A percentile compares a stretch with the other conserved stretches of the same genome.
Evolutionary conservation across 805 yeast species (phyloP).

Genomic region (Lachancea thermotolerans): DNA sequence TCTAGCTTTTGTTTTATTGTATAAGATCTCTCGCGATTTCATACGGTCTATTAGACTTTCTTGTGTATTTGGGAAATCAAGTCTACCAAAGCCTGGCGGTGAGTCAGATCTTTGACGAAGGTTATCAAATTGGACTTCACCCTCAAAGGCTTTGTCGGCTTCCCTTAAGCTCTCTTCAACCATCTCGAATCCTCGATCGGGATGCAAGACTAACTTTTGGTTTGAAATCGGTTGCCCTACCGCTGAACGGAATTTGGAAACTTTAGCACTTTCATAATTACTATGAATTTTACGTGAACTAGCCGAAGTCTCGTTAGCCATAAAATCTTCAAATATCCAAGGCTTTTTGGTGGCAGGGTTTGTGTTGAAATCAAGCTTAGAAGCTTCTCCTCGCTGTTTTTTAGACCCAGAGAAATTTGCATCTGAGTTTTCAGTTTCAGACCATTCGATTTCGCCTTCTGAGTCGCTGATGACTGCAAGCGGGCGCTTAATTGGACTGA

Average conservation of each 20-base stretch:
- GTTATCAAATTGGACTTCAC: constrained; percentile 19
- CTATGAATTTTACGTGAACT: constrained; percentile 11
- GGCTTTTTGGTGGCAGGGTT: constrained; percentile 27
- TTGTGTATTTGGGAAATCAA: constrained; percentile 56
- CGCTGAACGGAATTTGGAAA: constrained; percentile 16
- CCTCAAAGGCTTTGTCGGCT: background rate
- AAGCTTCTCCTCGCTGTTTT: background rate
- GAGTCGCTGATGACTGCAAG: constrained; percentile 8
- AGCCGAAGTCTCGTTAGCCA: constrained; percentile 18
- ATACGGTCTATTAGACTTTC: constrained; percentile 37
- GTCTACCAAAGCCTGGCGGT: constrained; percentile 54
- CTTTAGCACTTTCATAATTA: constrained; percentile 6
- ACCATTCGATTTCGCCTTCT: constrained; percentile 10
- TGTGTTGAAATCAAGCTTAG: constrained; percentile 12
- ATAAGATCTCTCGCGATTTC: constrained; percentile 30
- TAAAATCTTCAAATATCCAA: constrained; percentile 32
- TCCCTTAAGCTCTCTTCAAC: background rate
- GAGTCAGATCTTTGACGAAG: constrained; percentile 35
- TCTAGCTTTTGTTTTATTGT: constrained; percentile 38
- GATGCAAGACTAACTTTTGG: constrained; percentile 7
- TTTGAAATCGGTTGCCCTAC: constrained; percentile 17
- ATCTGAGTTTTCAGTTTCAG: constrained; percentile 2
- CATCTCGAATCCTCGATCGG: constrained; percentile 5
- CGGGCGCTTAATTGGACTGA: constrained; percentile 1
- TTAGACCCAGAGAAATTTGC: background rate